Conservation (phyloP, 495 filamentous ascomycete genomes). For the Aspergillus wentii region DNA sequence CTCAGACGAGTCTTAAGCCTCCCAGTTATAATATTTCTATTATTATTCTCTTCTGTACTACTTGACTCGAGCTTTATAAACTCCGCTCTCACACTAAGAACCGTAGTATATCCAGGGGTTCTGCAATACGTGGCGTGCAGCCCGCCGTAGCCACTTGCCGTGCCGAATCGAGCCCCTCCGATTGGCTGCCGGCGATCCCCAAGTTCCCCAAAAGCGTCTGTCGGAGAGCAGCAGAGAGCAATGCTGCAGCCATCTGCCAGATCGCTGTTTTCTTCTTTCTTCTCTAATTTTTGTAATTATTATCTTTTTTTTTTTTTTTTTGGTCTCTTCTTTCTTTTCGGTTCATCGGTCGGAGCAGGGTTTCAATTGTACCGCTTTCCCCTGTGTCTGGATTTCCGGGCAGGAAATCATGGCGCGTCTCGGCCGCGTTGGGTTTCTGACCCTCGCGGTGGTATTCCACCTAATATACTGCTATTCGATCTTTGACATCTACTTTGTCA, state of each 20-base stretch:
- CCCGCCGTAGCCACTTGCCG: conserved; percentile 13
- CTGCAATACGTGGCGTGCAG: neutral
- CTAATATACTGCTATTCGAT: conserved; percentile 93
- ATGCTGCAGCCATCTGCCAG: neutral
- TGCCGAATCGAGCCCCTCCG: conserved; percentile 19
- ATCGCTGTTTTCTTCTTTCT: neutral
- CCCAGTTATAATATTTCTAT: too few relatives aligned
- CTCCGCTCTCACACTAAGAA: too few relatives aligned
- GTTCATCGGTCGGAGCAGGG: conserved; percentile 8
- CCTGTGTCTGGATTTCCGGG: conserved; percentile 3
- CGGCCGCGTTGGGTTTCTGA: conserved; percentile 82
- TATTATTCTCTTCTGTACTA: too few relatives aligned
- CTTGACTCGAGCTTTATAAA: too few relatives aligned
- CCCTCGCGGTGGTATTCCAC: conserved; percentile 90
- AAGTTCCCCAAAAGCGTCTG: conserved; percentile 20
- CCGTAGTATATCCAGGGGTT: neutral
- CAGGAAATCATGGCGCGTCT: conserved; percentile 65
- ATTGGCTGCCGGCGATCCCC: conserved; percentile 29
- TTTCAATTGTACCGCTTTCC: conserved; percentile 8
- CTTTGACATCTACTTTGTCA: conserved; percentile 99
- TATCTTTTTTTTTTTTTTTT: conserved; percentile 17
- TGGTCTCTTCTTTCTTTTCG: conserved; percentile 5
- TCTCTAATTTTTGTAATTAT: conserved; percentile 4
- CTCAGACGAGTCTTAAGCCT: too few relatives aligned
- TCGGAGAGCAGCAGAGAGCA: conserved; percentile 4